Evolutionary conservation across 148 eudicot genomes (phyloP).

Genomic region (Vaccinium myrtillus): DNA sequence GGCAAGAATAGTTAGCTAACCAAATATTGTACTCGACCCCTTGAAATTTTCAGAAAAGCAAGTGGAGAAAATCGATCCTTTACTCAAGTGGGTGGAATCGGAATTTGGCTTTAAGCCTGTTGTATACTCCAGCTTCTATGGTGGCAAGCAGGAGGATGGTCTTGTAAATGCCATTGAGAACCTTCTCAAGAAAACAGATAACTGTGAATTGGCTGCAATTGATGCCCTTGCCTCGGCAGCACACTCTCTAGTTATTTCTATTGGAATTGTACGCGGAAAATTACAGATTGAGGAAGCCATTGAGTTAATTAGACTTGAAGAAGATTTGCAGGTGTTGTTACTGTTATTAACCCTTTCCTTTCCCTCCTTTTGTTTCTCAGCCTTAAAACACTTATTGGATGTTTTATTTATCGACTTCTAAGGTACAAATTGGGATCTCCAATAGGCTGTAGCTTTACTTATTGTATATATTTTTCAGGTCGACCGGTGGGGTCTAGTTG

Average conservation of each 20-base stretch:
- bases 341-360: background rate
- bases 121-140: slow-evolving; percentile 73
- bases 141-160: slow-evolving; percentile 85
- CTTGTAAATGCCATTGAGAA: slow-evolving; percentile 67
- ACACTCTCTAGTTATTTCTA: slow-evolving; percentile 71
- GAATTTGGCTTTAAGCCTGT: slow-evolving; percentile 89
- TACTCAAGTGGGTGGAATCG: slow-evolving; percentile 77
- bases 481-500: slow-evolving; percentile 92
- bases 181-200: slow-evolving; percentile 64
- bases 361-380: background rate
- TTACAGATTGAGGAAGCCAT: slow-evolving; percentile 78
- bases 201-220: slow-evolving; percentile 84
- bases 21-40: background rate
- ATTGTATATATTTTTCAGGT: slow-evolving; percentile 39
- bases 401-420: background rate
- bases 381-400: background rate
- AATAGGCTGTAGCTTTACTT: background rate
- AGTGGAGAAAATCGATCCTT: slow-evolving; percentile 79
- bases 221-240: slow-evolving; percentile 88
- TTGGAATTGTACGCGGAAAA: slow-evolving; percentile 62
- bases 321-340: slow-evolving; percentile 73
- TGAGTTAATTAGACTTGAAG: slow-evolving; percentile 92
- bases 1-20: background rate
- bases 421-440: background rate
- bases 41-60: slow-evolving; percentile 59